Percentiles rank a stretch among this genome's conserved stretches.
Evolutionary conservation across 306 rosid genomes (phyloP).

Genomic region (Purshia tridentata): DNA sequence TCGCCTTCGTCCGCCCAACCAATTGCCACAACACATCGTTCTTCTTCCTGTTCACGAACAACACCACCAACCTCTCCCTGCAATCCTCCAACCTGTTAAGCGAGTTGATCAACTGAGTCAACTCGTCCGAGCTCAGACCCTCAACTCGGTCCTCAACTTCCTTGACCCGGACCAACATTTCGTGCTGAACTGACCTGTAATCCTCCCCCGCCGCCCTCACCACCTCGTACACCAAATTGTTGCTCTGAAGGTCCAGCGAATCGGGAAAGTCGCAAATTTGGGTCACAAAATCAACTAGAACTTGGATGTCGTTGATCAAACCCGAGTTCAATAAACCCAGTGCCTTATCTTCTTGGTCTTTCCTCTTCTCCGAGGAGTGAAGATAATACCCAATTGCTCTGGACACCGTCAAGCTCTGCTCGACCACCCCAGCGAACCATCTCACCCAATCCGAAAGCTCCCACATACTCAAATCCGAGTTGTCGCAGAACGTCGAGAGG

Average conservation of each 20-base stretch:
- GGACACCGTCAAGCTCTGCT: slow-evolving; percentile 47
- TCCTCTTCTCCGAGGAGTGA: not conserved
- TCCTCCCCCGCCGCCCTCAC: slow-evolving; percentile 57
- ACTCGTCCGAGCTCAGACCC: slow-evolving; percentile 42
- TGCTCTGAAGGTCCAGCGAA: slow-evolving; percentile 48
- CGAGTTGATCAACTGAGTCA: slow-evolving; percentile 40
- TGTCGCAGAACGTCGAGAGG: slow-evolving; percentile 56
- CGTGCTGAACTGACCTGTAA: slow-evolving; percentile 58
- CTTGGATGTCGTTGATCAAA: slow-evolving; percentile 41
- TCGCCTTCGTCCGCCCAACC: slow-evolving; percentile 32
- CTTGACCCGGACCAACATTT: slow-evolving; percentile 40
- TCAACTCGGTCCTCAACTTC: slow-evolving; percentile 39
- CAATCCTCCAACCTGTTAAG: slow-evolving; percentile 44
- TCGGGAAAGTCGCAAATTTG: slow-evolving; percentile 49
- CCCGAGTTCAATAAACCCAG: slow-evolving; percentile 32
- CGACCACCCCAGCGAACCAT: slow-evolving; percentile 64
- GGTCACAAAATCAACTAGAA: slow-evolving; percentile 50
- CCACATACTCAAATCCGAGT: slow-evolving; percentile 39
- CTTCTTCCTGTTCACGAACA: slow-evolving; percentile 56
- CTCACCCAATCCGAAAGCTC: slow-evolving; percentile 72
- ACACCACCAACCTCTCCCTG: slow-evolving; percentile 37
- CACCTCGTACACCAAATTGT: slow-evolving; percentile 59
- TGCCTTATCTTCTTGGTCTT: slow-evolving; percentile 17
- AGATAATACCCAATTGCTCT: slow-evolving; percentile 49
- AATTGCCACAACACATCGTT: slow-evolving; percentile 65